Evolutionary conservation across 768 basidiomycete genomes (phyloP).

Genomic region (Daedalea quercina): DNA sequence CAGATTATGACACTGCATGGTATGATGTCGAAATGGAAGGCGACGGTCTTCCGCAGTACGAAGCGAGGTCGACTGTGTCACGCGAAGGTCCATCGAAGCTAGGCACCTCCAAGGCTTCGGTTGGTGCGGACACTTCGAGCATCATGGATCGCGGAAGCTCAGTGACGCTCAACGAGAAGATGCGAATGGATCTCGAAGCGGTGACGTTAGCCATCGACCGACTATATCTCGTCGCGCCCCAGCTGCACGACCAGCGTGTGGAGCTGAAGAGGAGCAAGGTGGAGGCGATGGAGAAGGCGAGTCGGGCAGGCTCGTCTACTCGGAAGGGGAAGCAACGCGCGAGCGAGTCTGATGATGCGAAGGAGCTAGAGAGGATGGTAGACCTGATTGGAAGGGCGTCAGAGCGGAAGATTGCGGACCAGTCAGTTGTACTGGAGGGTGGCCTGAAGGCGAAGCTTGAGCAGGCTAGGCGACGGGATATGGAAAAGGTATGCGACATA

Average conservation of each 20-base stretch:
- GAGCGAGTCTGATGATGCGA: constrained; percentile 29
- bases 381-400: constrained; percentile 68
- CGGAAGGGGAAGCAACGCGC: constrained; percentile 43
- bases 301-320: constrained; percentile 31
- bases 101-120: not conserved
- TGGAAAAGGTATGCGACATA: constrained; percentile 46
- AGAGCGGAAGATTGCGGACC: constrained; percentile 57
- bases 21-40: constrained; percentile 12
- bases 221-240: constrained; percentile 79
- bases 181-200: constrained; percentile 77
- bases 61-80: constrained; percentile 10
- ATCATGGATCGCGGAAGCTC: constrained; percentile 1
- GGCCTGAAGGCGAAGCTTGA: constrained; percentile 50
- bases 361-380: constrained; percentile 66
- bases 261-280: constrained; percentile 72
- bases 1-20: constrained; percentile 23
- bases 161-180: constrained; percentile 56
- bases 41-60: constrained; percentile 26
- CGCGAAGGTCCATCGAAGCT: constrained; percentile 8
- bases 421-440: constrained; percentile 62
- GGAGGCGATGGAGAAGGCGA: constrained; percentile 68
- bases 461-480: constrained; percentile 49
- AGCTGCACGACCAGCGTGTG: constrained; percentile 88
- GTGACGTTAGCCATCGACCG: constrained; percentile 88
- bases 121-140: not conserved